phyloP scores from a whole-genome alignment of 129 eudicot genomes.

The Helianthus tuberosus region DNA sequence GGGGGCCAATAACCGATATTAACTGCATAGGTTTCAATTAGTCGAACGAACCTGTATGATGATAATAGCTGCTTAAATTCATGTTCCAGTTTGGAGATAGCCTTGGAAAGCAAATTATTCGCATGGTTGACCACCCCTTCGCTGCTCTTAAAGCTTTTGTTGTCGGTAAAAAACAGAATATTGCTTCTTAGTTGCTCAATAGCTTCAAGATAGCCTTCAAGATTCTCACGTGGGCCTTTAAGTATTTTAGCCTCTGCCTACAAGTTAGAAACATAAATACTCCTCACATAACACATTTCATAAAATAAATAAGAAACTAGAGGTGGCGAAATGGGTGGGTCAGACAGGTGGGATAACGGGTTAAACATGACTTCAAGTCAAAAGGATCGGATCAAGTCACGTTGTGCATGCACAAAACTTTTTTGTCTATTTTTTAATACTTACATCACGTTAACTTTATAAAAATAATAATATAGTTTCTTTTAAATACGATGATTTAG shows the following conservation, averaged over 20 bases:
- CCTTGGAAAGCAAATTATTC: conserved; percentile 78
- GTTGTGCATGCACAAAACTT: not conserved
- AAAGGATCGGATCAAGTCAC: not conserved
- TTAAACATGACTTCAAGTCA: not conserved
- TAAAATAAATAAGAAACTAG: not conserved
- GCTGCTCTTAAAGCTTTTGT: conserved; percentile 87
- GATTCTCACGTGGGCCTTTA: conserved; percentile 94
- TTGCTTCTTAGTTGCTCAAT: conserved; percentile 84
- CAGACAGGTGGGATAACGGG: not conserved
- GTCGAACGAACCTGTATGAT: conserved; percentile 68
- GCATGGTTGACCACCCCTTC: conserved; percentile 88
- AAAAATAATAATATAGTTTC: too few species aligned
- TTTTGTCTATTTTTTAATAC: too few species aligned
- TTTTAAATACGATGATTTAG: not conserved
- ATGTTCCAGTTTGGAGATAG: conserved; percentile 86
- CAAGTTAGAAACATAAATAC: conserved; percentile 21
- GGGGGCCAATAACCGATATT: too few species aligned
- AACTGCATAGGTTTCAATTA: not conserved
- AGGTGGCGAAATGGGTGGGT: conserved; percentile 3
- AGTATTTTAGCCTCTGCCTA: conserved; percentile 94
- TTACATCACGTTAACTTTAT: too few species aligned
- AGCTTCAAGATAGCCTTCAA: conserved; percentile 92
- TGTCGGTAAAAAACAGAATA: conserved; percentile 71
- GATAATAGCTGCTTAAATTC: conserved; percentile 78
- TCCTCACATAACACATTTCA: not conserved